phyloP scores from a whole-genome alignment of 257 asterid genomes.

The Salvia hispanica region DNA sequence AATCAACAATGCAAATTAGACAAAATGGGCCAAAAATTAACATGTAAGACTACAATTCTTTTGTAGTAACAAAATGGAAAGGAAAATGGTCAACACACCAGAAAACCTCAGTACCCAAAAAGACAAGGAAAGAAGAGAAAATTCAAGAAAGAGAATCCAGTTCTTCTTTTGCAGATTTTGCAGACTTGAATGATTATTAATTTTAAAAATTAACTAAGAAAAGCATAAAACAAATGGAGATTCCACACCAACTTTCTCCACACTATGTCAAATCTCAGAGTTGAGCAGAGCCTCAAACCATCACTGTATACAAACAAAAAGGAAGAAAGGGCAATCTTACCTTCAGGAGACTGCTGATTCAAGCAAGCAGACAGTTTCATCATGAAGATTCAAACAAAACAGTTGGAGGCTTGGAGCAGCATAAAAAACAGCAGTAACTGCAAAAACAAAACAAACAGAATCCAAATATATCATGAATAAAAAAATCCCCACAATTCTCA shows the following conservation, averaged over 20 bases:
- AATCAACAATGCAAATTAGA: not conserved
- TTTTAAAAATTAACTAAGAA: not conserved
- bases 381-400: constrained; percentile 39
- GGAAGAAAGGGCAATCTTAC: constrained; percentile 36
- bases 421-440: constrained; percentile 33
- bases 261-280: constrained; percentile 1
- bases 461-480: constrained; percentile 22
- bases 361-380: constrained; percentile 62
- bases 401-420: constrained; percentile 26
- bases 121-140: constrained; percentile 9
- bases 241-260: constrained; percentile 19
- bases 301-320: not conserved
- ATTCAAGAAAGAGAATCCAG: constrained; percentile 19
- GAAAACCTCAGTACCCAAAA: constrained; percentile 8
- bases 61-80: not conserved
- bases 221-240: constrained; percentile 12
- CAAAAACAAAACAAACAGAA: constrained; percentile 6
- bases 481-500: not conserved
- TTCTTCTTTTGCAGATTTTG: constrained; percentile 27
- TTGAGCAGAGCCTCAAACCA: constrained; percentile 2
- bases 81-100: constrained; percentile 12
- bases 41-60: not conserved
- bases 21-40: constrained; percentile 10
- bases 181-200: constrained; percentile 4
- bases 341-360: constrained; percentile 67